These are phyloP conservation scores for Aspergillus arachidicola DNA, from an alignment of 2,329 filamentous ascomycete species.

Conservation along the genomic window DNA sequence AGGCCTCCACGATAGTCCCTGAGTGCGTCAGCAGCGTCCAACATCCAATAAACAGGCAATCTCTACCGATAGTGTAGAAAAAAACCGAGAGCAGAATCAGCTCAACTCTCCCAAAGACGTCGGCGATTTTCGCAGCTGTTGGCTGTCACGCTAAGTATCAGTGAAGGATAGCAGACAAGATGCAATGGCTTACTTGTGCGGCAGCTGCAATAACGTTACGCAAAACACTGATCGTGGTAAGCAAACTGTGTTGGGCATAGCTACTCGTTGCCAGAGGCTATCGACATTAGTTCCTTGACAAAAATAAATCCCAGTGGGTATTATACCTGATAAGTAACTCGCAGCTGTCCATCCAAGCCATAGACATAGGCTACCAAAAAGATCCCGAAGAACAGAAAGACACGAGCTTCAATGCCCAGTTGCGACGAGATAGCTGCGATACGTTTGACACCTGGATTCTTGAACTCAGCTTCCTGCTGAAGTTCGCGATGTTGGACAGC, in stretches of 20 bases:
- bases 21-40: neutral
- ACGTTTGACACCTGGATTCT: conserved; percentile 58
- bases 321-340: conserved; percentile 51
- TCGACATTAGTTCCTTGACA: conserved; percentile 1
- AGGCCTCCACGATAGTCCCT: conserved; percentile 61
- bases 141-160: conserved; percentile 41
- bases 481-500: neutral
- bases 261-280: conserved; percentile 56
- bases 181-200: conserved; percentile 42
- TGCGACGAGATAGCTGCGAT: conserved; percentile 60
- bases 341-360: conserved; percentile 61
- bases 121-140: conserved; percentile 64
- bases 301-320: neutral
- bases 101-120: conserved; percentile 65
- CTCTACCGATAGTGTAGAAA: conserved; percentile 56
- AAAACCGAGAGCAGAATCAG: conserved; percentile 58
- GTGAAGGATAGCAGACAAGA: neutral
- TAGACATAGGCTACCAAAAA: conserved; percentile 68
- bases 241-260: conserved; percentile 57
- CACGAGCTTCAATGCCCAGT: conserved; percentile 56
- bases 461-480: neutral
- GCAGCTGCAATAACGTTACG: conserved; percentile 63
- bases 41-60: neutral
- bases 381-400: conserved; percentile 62
- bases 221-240: conserved; percentile 62